Conservation (phyloP, 2,329 filamentous ascomycete species). For the Dactylellina haptotyla region DNA sequence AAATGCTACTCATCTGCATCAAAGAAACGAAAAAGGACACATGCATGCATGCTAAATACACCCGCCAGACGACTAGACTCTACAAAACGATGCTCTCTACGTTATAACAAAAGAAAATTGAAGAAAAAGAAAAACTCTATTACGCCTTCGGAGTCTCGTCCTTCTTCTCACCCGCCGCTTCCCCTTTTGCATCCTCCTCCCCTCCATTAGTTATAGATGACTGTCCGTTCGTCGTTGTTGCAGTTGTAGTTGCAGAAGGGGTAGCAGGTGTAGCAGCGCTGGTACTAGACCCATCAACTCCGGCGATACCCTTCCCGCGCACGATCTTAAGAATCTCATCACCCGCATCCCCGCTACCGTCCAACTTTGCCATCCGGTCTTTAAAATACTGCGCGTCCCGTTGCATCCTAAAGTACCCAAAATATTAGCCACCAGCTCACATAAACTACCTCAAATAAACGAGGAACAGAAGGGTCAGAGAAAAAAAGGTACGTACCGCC, state of each 20-base stretch:
- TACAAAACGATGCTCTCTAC: too few relatives aligned
- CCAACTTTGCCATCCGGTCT: conserved; percentile 76
- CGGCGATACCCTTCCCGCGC: conserved; percentile 67
- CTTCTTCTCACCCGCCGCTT: conserved; percentile 14
- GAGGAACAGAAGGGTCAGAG: conserved; percentile 19
- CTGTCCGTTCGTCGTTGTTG: conserved; percentile 5
- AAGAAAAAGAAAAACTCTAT: too few relatives aligned
- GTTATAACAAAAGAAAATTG: too few relatives aligned
- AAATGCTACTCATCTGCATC: neutral
- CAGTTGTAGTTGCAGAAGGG: conserved; percentile 3
- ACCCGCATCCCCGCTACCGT: conserved; percentile 79
- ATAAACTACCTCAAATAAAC: neutral
- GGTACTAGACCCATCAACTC: conserved; percentile 13
- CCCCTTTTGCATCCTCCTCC: conserved; percentile 34
- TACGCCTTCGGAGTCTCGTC: conserved; percentile 1
- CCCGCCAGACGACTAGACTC: neutral
- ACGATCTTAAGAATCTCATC: conserved; percentile 74
- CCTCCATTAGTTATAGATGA: conserved; percentile 1
- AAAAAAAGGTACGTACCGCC: conserved; percentile 69
- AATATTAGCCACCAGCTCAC: conserved; percentile 49
- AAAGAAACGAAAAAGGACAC: neutral
- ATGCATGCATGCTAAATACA: neutral
- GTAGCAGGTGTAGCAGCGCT: neutral
- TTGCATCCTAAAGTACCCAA: conserved; percentile 70
- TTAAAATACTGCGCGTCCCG: conserved; percentile 79